These are phyloP conservation scores for Xylaria sp. DNA, from an alignment of 2,329 filamentous ascomycete species.

Conservation along the genomic window DNA sequence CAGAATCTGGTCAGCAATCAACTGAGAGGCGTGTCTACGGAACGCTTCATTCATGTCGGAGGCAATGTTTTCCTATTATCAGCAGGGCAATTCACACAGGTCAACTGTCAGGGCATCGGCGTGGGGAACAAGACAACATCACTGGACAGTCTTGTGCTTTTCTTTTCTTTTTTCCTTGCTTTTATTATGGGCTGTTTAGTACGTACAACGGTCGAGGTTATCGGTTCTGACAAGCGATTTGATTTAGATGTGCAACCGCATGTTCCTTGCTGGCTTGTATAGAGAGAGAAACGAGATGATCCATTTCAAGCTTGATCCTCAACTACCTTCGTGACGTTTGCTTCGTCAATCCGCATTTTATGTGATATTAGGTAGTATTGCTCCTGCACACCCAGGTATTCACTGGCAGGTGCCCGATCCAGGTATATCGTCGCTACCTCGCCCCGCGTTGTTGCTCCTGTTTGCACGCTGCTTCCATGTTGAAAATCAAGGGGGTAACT, in stretches of 20 bases:
- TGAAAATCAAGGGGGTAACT: not conserved
- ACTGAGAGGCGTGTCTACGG: not conserved
- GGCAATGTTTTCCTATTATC: not conserved
- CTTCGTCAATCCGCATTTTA: too few relatives aligned
- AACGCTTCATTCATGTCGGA: not conserved
- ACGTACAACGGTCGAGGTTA: not conserved
- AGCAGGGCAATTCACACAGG: not conserved
- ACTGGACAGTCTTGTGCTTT: not conserved
- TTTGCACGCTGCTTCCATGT: not conserved
- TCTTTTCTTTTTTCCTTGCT: not conserved
- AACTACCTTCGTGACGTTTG: too few relatives aligned
- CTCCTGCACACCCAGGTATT: too few relatives aligned
- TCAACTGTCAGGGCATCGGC: not conserved
- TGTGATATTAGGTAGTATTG: too few relatives aligned
- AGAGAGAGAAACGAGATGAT: not conserved
- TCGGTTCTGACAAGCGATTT: slow-evolving; percentile 12
- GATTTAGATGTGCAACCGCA: slow-evolving; percentile 1
- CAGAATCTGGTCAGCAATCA: not conserved
- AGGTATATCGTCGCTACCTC: not conserved
- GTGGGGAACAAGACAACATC: slow-evolving; percentile 4
- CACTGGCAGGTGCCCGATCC: not conserved
- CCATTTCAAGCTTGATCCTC: not conserved
- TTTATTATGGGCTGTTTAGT: slow-evolving; percentile 10
- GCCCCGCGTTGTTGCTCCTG: not conserved
- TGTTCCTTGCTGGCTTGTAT: not conserved